These are phyloP conservation scores for Globisporangium parvum DNA, from an alignment of 352 stramenopile genomes.

Conservation along the genomic window DNA sequence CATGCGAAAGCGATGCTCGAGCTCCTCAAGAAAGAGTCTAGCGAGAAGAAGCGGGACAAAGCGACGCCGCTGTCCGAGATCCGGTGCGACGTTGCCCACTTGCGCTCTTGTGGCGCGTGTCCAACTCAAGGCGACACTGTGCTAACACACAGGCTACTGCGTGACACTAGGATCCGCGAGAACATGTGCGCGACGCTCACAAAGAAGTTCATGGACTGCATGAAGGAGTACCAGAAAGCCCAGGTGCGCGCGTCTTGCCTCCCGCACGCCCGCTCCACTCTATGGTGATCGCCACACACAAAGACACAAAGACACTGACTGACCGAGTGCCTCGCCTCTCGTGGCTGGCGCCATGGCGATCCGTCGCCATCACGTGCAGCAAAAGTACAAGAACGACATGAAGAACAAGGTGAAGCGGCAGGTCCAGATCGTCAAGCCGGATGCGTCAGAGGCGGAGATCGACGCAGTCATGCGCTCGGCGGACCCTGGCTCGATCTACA, in stretches of 20 bases:
- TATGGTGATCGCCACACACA: too few species aligned
- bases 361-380: conserved; percentile 45
- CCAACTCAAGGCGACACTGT: background rate
- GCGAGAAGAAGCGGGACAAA: conserved; percentile 90
- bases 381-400: conserved; percentile 97
- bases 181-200: conserved; percentile 97
- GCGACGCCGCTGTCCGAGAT: conserved; percentile 65
- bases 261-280: too few species aligned
- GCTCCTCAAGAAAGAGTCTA: conserved; percentile 93
- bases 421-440: conserved; percentile 97
- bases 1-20: conserved; percentile 85
- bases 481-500: conserved; percentile 82
- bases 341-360: too few species aligned
- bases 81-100: conserved; percentile 18
- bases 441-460: conserved; percentile 96
- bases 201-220: conserved; percentile 98
- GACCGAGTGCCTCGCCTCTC: background rate
- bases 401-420: conserved; percentile 98
- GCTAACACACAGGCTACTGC: background rate
- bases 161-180: conserved; percentile 84
- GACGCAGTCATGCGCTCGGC: conserved; percentile 92
- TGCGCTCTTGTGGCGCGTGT: background rate
- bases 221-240: conserved; percentile 97
- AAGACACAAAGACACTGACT: background rate
- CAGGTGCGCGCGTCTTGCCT: conserved; percentile 12